A percentile compares a stretch with the other conserved stretches of the same genome.
Conservation (phyloP, 1,139 yeast species). For the Suhomyces kunorum region DNA sequence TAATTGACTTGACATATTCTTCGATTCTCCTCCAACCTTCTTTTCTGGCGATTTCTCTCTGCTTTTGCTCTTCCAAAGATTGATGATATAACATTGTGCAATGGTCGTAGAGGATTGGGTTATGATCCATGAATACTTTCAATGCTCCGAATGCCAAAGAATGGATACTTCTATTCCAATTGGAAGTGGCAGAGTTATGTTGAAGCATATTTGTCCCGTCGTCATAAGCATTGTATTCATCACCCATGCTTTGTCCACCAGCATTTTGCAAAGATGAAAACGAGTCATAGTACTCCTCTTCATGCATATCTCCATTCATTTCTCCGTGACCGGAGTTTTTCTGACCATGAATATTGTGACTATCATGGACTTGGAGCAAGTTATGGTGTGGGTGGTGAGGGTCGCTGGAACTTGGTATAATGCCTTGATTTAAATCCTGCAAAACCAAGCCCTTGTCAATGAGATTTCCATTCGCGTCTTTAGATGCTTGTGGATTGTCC, state of each 20-base stretch:
- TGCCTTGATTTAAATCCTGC: slow-evolving; percentile 24
- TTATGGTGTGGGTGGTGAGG: slow-evolving; percentile 23
- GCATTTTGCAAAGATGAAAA: slow-evolving; percentile 41
- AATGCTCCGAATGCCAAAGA: slow-evolving; percentile 88
- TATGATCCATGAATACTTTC: slow-evolving; percentile 90
- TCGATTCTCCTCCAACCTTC: slow-evolving; percentile 79
- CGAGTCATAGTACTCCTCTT: slow-evolving; percentile 50
- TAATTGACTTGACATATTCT: slow-evolving; percentile 50
- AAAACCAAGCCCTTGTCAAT: slow-evolving; percentile 43
- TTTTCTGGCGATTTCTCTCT: slow-evolving; percentile 60
- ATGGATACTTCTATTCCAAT: slow-evolving; percentile 92
- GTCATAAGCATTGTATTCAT: slow-evolving; percentile 20
- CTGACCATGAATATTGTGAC: slow-evolving; percentile 5
- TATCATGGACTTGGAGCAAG: slow-evolving; percentile 17
- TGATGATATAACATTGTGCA: slow-evolving; percentile 86
- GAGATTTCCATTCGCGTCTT: slow-evolving; percentile 50
- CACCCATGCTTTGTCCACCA: slow-evolving; percentile 14
- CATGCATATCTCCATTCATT: slow-evolving; percentile 33
- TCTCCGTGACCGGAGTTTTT: slow-evolving; percentile 16
- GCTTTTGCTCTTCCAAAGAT: slow-evolving; percentile 64
- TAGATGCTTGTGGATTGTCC: slow-evolving; percentile 44
- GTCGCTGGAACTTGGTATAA: slow-evolving; percentile 22
- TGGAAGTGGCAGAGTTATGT: slow-evolving; percentile 51
- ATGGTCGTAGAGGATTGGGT: slow-evolving; percentile 87
- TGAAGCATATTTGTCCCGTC: slow-evolving; percentile 21